phyloP scores from a whole-genome alignment of 768 basidiomycete genomes.

The Auricularia sp. region DNA sequence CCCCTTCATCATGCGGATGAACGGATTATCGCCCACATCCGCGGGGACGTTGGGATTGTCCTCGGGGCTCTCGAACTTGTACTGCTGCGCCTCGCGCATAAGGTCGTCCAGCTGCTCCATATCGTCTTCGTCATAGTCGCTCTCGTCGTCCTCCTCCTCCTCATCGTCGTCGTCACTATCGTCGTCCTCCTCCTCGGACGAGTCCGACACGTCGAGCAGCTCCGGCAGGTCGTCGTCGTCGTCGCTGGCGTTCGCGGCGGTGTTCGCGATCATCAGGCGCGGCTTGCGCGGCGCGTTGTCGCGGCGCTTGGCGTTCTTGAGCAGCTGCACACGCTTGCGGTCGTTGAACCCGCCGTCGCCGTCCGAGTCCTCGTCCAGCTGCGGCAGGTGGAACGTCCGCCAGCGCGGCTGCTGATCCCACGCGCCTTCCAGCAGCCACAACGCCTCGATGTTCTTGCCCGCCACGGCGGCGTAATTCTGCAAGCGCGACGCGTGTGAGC shows the following conservation, averaged over 20 bases:
- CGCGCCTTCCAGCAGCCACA: slow-evolving; percentile 53
- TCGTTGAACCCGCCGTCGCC: slow-evolving; percentile 10
- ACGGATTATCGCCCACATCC: slow-evolving; percentile 60
- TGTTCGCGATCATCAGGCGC: slow-evolving; percentile 17
- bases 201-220: slow-evolving; percentile 56
- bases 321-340: slow-evolving; percentile 7
- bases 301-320: slow-evolving; percentile 17
- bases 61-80: slow-evolving; percentile 41
- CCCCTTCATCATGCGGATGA: slow-evolving; percentile 65
- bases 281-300: slow-evolving; percentile 1
- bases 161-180: slow-evolving; percentile 30
- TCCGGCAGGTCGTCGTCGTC: slow-evolving; percentile 50
- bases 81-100: slow-evolving; percentile 64
- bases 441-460: slow-evolving; percentile 45
- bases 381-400: slow-evolving; percentile 33
- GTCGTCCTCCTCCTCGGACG: slow-evolving; percentile 30
- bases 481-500: neutral
- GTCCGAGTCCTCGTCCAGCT: slow-evolving; percentile 20
- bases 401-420: slow-evolving; percentile 49
- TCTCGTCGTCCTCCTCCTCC: slow-evolving; percentile 27
- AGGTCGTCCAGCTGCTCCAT: slow-evolving; percentile 55
- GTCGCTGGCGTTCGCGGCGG: slow-evolving; percentile 40
- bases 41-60: slow-evolving; percentile 32
- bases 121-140: slow-evolving; percentile 53
- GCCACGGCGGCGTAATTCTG: slow-evolving; percentile 51